Conservation (phyloP, 2,329 filamentous ascomycete genomes). For the Sphaceloma murrayae region DNA sequence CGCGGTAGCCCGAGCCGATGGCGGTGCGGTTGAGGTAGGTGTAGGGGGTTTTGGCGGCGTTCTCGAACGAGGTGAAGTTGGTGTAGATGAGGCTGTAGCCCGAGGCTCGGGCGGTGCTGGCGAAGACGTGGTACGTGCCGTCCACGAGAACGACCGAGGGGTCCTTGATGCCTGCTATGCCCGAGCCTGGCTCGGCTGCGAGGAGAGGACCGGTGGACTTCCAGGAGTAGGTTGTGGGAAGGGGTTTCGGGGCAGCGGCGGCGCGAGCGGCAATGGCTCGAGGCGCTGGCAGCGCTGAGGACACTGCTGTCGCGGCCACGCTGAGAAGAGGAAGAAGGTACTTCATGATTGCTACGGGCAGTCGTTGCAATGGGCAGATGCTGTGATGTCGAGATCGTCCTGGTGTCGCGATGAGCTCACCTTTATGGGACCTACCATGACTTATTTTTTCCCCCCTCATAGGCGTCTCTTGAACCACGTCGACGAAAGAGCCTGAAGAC, state of each 20-base stretch:
- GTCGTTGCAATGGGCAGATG: too few species aligned
- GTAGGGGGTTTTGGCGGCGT: constrained; percentile 29
- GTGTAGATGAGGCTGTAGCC: constrained; percentile 36
- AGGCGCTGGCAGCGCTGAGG: neutral
- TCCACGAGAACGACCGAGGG: constrained; percentile 32
- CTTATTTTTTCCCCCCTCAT: too few species aligned
- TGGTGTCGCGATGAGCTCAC: too few species aligned
- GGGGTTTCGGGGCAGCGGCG: neutral
- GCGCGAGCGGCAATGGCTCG: neutral
- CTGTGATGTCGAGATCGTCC: too few species aligned
- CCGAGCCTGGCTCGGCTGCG: constrained; percentile 25
- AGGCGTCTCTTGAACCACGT: too few species aligned
- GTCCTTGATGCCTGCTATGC: constrained; percentile 29
- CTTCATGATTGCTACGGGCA: too few species aligned
- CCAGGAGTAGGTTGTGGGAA: constrained; percentile 27
- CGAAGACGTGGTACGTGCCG: constrained; percentile 35
- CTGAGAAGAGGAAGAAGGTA: too few species aligned
- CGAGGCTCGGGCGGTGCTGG: constrained; percentile 29
- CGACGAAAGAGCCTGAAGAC: too few species aligned
- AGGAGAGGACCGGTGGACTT: constrained; percentile 25
- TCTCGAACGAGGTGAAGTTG: constrained; percentile 32
- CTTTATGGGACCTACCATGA: too few species aligned
- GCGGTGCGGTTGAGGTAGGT: constrained; percentile 32
- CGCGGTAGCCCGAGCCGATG: constrained; percentile 34
- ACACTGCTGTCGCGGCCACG: neutral